Percentiles rank a stretch among this genome's conserved stretches.
Conservation (phyloP, 1,139 yeast genomes). For the Kodamaea alishanica region DNA sequence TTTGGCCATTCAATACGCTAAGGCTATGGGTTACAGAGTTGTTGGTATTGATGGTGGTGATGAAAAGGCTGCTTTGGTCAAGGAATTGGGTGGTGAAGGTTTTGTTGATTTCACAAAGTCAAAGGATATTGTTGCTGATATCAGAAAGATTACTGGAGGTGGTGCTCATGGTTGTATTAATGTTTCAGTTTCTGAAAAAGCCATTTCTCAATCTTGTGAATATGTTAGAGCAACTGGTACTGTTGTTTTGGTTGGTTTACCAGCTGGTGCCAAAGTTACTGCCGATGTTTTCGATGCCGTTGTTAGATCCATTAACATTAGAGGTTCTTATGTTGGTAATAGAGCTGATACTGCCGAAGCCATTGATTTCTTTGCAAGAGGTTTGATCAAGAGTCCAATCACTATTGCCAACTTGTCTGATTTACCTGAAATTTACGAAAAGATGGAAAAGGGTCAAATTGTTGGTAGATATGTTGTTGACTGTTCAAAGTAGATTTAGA, state of each 20-base stretch:
- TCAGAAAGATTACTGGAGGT: constrained; percentile 28
- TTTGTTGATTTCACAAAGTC: constrained; percentile 59
- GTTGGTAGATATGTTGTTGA: constrained; percentile 73
- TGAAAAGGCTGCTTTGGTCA: constrained; percentile 55
- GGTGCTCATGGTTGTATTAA: constrained; percentile 75
- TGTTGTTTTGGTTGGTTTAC: constrained; percentile 77
- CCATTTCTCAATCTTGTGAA: constrained; percentile 63
- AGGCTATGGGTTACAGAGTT: constrained; percentile 78
- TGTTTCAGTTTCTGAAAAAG: constrained; percentile 74
- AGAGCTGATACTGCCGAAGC: constrained; percentile 79
- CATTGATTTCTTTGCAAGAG: constrained; percentile 65
- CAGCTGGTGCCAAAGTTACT: constrained; percentile 62
- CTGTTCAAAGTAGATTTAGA: constrained; percentile 27
- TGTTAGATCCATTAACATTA: constrained; percentile 58
- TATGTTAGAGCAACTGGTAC: constrained; percentile 75
- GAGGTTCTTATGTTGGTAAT: constrained; percentile 79
- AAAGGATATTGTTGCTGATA: constrained; percentile 29
- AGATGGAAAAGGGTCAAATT: constrained; percentile 69
- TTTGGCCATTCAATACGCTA: constrained; percentile 75
- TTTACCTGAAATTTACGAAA: constrained; percentile 55
- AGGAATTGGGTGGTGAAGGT: constrained; percentile 64
- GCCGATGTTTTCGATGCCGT: constrained; percentile 65
- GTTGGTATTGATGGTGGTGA: constrained; percentile 74
- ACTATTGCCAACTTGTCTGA: constrained; percentile 62
- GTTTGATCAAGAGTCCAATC: constrained; percentile 65